Evolutionary conservation across 331 rosid species (phyloP).

Genomic region (Quercus lobata): DNA sequence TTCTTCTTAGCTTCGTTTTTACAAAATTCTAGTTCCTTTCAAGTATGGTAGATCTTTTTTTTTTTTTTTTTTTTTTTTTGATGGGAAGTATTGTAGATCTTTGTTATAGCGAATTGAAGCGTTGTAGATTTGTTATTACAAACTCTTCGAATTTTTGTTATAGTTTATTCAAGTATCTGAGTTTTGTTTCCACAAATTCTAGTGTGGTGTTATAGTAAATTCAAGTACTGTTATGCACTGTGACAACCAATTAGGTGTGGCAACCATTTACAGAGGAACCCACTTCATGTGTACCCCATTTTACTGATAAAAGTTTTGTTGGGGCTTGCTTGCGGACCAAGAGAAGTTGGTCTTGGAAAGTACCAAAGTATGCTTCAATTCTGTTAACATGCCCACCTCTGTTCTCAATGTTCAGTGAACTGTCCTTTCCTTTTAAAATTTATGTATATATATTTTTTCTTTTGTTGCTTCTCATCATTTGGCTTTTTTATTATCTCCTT

Average conservation of each 20-base stretch:
- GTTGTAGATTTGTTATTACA: no score
- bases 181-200: background rate
- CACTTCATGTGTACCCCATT: constrained; percentile 5
- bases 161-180: background rate
- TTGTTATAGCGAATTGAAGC: no score
- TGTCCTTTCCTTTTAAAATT: constrained; percentile 6
- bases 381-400: constrained; percentile 31
- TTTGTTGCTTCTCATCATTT: constrained; percentile 5
- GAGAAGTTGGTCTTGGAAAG: constrained; percentile 27
- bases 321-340: constrained; percentile 40
- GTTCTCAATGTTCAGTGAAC: constrained; percentile 30
- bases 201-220: background rate
- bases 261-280: constrained; percentile 2
- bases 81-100: no score
- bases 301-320: background rate
- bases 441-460: background rate
- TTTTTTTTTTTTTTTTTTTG: no score
- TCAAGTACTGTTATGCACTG: background rate
- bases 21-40: background rate
- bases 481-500: constrained; percentile 5
- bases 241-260: constrained; percentile 9
- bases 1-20: background rate
- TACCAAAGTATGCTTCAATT: constrained; percentile 25
- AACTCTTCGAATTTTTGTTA: no score
- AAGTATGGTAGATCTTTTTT: no score